phyloP scores from a whole-genome alignment of 306 rosid species.

The Cucurbita ficifolia region DNA sequence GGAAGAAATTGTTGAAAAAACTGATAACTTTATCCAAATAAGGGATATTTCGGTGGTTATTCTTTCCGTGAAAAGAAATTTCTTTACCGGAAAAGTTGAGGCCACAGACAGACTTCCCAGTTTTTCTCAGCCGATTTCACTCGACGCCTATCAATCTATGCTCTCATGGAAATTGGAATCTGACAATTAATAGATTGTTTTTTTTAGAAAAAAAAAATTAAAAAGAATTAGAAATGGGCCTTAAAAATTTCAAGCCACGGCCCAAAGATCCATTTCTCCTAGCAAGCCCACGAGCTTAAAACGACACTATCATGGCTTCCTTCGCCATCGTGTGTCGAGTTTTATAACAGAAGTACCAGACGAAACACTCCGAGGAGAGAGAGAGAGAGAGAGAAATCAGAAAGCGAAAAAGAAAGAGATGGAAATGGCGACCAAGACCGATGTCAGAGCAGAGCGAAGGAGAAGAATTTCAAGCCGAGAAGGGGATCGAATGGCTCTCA shows the following conservation, averaged over 20 bases:
- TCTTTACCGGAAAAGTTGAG: background rate
- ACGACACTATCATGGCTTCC: background rate
- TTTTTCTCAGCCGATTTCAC: background rate
- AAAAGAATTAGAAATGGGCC: background rate
- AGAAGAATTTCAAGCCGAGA: constrained; percentile 40
- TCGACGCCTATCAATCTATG: background rate
- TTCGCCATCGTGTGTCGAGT: background rate
- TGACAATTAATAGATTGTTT: background rate
- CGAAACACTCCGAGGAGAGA: background rate
- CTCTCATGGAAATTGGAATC: background rate
- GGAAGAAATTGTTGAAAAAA: background rate
- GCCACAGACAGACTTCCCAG: background rate
- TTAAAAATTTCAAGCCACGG: background rate
- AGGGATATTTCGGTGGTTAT: background rate
- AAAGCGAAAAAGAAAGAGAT: background rate
- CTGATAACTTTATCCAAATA: background rate
- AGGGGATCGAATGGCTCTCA: constrained; percentile 53
- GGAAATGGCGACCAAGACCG: constrained; percentile 26
- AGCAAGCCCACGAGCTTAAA: background rate
- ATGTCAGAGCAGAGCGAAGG: constrained; percentile 33
- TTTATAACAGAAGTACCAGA: constrained; percentile 19
- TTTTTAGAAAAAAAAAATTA: background rate
- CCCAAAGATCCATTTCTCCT: background rate
- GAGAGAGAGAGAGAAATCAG: background rate
- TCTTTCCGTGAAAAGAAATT: background rate